Conservation (phyloP, 257 asterid species). For the Orobanche coerulescens region DNA sequence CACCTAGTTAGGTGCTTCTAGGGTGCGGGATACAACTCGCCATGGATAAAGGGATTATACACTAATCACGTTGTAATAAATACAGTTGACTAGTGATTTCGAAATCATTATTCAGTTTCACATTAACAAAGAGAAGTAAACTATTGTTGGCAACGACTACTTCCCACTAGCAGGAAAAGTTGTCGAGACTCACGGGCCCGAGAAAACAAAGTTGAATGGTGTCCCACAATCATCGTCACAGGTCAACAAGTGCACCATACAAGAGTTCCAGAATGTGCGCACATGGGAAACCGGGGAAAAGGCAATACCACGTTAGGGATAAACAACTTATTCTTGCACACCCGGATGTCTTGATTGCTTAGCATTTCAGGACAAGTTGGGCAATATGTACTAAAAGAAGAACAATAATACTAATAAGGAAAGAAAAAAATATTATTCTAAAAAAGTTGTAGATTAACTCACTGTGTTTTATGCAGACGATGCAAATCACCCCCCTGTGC, state of each 20-base stretch:
- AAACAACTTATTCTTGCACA: slow-evolving; percentile 10
- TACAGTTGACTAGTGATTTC: not conserved
- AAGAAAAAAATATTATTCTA: too few species aligned
- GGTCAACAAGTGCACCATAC: slow-evolving; percentile 21
- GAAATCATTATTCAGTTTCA: too few species aligned
- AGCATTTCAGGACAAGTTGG: slow-evolving; percentile 3
- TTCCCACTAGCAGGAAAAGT: not conserved
- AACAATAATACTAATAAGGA: too few species aligned
- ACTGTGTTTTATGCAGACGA: too few species aligned
- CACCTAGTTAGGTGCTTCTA: too few species aligned
- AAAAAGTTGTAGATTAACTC: too few species aligned
- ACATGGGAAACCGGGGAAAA: slow-evolving; percentile 28
- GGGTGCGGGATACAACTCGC: too few species aligned
- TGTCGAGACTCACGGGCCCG: not conserved
- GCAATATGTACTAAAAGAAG: not conserved
- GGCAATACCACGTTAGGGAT: slow-evolving; percentile 6
- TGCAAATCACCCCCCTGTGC: too few species aligned
- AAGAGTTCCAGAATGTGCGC: slow-evolving; percentile 19
- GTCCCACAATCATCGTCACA: not conserved
- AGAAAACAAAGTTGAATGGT: not conserved
- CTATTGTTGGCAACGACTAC: not conserved
- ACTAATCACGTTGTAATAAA: too few species aligned
- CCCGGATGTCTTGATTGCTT: slow-evolving; percentile 5
- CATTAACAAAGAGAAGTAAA: too few species aligned
- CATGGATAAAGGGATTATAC: too few species aligned